These are phyloP conservation scores for Tylopilus plumbeoviolaceoides DNA, from an alignment of 768 basidiomycete species.

Conservation along the genomic window DNA sequence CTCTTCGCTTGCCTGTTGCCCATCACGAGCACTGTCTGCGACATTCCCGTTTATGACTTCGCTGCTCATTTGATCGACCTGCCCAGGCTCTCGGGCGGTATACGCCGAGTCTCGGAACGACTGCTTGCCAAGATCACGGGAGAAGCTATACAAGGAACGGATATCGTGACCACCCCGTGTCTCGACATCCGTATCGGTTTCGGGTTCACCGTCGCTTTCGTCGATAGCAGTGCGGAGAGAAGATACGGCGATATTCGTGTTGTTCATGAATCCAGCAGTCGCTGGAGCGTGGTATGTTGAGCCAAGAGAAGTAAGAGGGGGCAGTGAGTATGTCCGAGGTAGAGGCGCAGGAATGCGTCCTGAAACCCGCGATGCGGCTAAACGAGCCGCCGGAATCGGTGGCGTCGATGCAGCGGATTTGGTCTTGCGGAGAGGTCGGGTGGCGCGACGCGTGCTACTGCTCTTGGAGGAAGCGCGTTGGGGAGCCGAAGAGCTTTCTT, in stretches of 20 bases:
- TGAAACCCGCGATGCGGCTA: conserved; percentile 31
- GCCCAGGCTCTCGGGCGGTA: conserved; percentile 22
- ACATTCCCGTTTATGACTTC: conserved; percentile 17
- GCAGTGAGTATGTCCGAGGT: conserved; percentile 32
- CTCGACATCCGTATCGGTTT: conserved; percentile 32
- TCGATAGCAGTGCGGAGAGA: conserved; percentile 34
- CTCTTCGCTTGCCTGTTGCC: conserved; percentile 7
- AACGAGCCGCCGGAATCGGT: conserved; percentile 30
- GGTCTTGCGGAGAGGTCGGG: conserved; percentile 32
- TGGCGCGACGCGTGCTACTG: conserved; percentile 21
- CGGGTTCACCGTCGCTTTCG: conserved; percentile 32
- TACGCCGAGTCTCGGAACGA: conserved; percentile 23
- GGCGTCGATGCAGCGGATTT: conserved; percentile 35
- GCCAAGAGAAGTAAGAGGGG: conserved; percentile 28
- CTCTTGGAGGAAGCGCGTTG: conserved; percentile 26
- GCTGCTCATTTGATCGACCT: conserved; percentile 18
- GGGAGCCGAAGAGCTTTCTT: conserved; percentile 18
- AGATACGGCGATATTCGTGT: conserved; percentile 35
- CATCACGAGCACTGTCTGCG: conserved; percentile 8
- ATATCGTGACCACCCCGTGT: conserved; percentile 24
- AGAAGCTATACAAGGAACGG: conserved; percentile 33
- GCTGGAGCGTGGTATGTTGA: conserved; percentile 27
- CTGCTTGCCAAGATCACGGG: conserved; percentile 28
- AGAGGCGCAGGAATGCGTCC: conserved; percentile 31
- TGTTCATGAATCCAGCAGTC: conserved; percentile 29